Evolutionary conservation across 345 rosid species (phyloP), one percentile per base, ranked within the genome.

Genomic region (Gossypium ekmanianum): DNA sequence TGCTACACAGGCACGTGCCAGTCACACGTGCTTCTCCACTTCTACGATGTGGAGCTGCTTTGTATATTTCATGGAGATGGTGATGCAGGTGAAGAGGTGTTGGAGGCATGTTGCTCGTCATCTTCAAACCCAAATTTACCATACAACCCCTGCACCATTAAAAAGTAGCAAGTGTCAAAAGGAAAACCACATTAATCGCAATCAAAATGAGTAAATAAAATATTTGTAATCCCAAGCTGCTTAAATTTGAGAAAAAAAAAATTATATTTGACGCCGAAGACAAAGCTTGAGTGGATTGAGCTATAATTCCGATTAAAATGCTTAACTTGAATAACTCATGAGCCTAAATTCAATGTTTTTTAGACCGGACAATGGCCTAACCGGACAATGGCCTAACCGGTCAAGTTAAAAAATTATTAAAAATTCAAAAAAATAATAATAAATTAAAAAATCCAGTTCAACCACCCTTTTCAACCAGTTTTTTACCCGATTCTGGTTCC

Each of bases 71-170:
- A 74, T 63, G 80, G 71, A 22, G 74, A 74, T 63, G 80, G 68
- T n/a, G 74, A 75, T 43, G 80, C 47, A 50, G 76, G 59, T 10
- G 76, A 55, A 4, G 58, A 11, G 27, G 48, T 7, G 74, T 66
- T 68, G 59, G 48, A 57, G 17, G 41, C 43, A 69, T 66, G 73
- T 50, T 54, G 79, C 76, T 75, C 75, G 57, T 78, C 81, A 63
- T 78, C 77, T 16, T 81, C 84, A 76, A 92, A 91, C 43, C 97
- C 95, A 0, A 87, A 83, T 66, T 85, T 78, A 73, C 83, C 71
- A 71, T 87, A 85, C 80, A 91, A 79, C 26, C 93, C 97, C 98
- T 91, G 90, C 55, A 74, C 39, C 68, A 67, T 45, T 75, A 34
- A 77, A 58, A 72, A 13, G 8, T 51, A 13, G 62, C 17, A 39